Base-by-base conservation (phyloP, 1,139 yeast species). In the Magnusiomyces paraingens region DNA sequence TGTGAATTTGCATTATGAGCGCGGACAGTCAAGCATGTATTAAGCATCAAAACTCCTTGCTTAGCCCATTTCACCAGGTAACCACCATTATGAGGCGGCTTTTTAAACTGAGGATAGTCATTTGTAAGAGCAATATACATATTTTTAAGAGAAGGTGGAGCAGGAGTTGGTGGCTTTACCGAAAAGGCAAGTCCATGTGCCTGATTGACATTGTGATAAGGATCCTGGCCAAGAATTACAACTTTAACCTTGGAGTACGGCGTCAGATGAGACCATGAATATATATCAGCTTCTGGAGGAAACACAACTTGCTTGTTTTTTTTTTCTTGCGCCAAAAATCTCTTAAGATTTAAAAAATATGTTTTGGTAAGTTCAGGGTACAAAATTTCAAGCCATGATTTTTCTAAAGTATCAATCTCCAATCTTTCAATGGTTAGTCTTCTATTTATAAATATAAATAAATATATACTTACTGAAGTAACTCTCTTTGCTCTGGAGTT, bases 131-230 rank as follows among this genome's bases (percentile, higher is more conserved):
- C 84, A 66, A 90, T 93, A 74, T 85, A 94, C 55, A 93, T 94
- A 66, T 93, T 93, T 53, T 81, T 76, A 59, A 93, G 74, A 1
- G 97, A 89, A 1, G 99, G 99, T 1, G 99, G 99, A 0, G 95
- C 81, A 3, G 74, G 80, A 1, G 89, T 83, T 2, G 96, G 96
- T 38, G 87, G 85, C 51, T 82, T 76, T 1, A 93, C 99, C 12
- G 95, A 86, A 64, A 93, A 93, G 3, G 99, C 98, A 32, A 93
- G 73, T 0, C 99, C 99, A 65, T 93, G 99, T 0, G 99, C 99
- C 68, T 93, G 99, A 63, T 87, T 86, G 62, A 70, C 71, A 66
- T 90, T 90, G 68, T 94, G 99, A 66, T 93, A 93, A 0, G 99
- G 99, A 67, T 93, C 99, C 68, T 93, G 99, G 1, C 99, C 99